A percentile compares a stretch with the other conserved stretches of the same genome.
Evolutionary conservation across 1,284 basidiomycete species (phyloP).

Genomic region (Hemileia vastatrix): DNA sequence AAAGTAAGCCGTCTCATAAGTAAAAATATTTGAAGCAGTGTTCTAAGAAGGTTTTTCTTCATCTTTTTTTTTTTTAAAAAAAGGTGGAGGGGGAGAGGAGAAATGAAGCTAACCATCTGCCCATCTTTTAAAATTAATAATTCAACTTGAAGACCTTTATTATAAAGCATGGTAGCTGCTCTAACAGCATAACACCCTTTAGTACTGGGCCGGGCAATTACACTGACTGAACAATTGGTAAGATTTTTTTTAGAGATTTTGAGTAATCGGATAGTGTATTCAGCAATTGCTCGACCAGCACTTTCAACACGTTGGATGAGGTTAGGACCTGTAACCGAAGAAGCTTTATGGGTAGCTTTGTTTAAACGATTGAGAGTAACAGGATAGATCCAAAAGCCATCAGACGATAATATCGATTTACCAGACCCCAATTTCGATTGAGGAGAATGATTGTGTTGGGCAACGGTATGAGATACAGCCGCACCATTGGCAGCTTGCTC

Average conservation of each 20-base stretch:
- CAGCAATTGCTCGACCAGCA: slow-evolving; percentile 9
- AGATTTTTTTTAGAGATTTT: not conserved
- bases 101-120: too few species aligned
- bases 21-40: too few species aligned
- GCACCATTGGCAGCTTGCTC: slow-evolving; percentile 19
- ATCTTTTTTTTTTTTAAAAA: too few species aligned
- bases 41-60: too few species aligned
- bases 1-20: too few species aligned
- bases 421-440: not conserved
- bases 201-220: not conserved
- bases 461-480: not conserved
- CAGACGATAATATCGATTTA: slow-evolving; percentile 4
- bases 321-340: slow-evolving; percentile 10
- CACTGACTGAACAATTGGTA: not conserved
- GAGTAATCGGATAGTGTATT: slow-evolving; percentile 11
- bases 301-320: slow-evolving; percentile 18
- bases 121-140: too few species aligned
- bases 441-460: slow-evolving; percentile 8
- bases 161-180: slow-evolving; percentile 8
- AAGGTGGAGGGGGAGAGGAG: too few species aligned
- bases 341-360: slow-evolving; percentile 8
- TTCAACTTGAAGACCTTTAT: slow-evolving; percentile 11
- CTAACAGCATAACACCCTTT: slow-evolving; percentile 19
- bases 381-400: slow-evolving; percentile 12
- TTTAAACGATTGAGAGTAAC: slow-evolving; percentile 11